Conservation (phyloP, 2,329 filamentous ascomycete species). For the Colletotrichum sp. region DNA sequence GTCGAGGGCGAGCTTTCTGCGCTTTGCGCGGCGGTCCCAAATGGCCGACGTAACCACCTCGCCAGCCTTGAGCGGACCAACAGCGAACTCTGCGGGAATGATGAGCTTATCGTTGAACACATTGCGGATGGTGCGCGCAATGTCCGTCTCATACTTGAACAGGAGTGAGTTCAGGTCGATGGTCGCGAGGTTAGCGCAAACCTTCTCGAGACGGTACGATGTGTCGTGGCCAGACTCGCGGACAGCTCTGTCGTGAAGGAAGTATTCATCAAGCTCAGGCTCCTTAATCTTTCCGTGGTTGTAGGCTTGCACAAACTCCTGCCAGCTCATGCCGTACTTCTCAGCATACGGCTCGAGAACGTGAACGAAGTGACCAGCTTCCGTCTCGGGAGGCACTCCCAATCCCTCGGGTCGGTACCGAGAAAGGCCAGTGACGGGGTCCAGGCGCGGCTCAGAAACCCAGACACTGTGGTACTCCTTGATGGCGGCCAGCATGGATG, state of each 20-base stretch:
- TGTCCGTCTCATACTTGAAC: constrained; percentile 97
- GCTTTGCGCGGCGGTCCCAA: constrained; percentile 90
- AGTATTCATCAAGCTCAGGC: constrained; percentile 92
- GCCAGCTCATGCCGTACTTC: constrained; percentile 82
- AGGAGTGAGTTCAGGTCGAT: constrained; percentile 94
- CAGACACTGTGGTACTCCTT: constrained; percentile 96
- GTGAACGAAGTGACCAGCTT: constrained; percentile 85
- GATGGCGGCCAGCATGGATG: constrained; percentile 86
- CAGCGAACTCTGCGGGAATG: constrained; percentile 85
- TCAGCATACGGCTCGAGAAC: constrained; percentile 81
- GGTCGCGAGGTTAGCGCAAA: constrained; percentile 88
- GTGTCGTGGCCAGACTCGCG: constrained; percentile 98
- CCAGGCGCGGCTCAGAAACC: constrained; percentile 79
- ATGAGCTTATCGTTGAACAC: constrained; percentile 82
- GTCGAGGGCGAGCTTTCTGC: constrained; percentile 84
- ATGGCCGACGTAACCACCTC: constrained; percentile 81
- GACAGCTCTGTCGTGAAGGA: constrained; percentile 93
- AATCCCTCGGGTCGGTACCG: constrained; percentile 83
- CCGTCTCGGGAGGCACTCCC: constrained; percentile 91
- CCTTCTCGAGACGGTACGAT: constrained; percentile 87
- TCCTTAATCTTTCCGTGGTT: constrained; percentile 79
- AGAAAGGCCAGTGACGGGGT: constrained; percentile 79
- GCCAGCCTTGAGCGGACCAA: constrained; percentile 68
- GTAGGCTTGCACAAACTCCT: constrained; percentile 88
- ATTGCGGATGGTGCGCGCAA: constrained; percentile 82